Evolutionary conservation across 2,329 filamentous ascomycete genomes (phyloP).

Genomic region (Aureobasidium sp.): DNA sequence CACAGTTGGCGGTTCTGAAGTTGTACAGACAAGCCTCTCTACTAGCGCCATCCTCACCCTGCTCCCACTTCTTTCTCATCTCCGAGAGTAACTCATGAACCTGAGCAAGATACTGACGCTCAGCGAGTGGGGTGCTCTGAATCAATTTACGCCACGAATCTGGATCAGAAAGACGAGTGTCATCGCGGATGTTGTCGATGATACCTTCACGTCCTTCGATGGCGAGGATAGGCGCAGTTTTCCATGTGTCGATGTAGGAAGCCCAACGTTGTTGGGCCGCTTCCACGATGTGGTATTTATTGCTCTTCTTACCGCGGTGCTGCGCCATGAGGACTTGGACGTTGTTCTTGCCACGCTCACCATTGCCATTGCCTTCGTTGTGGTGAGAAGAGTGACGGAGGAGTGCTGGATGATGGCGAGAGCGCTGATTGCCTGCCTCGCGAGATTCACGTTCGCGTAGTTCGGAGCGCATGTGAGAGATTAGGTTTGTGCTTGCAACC

Average conservation of each 20-base stretch:
- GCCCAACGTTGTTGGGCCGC: slow-evolving; percentile 55
- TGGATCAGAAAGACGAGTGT: slow-evolving; percentile 67
- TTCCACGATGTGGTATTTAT: slow-evolving; percentile 78
- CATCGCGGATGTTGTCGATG: slow-evolving; percentile 63
- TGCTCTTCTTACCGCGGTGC: slow-evolving; percentile 85
- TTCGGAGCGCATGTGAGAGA: slow-evolving; percentile 74
- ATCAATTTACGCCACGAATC: slow-evolving; percentile 80
- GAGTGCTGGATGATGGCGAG: slow-evolving; percentile 26
- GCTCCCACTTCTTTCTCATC: slow-evolving; percentile 52
- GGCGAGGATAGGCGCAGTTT: slow-evolving; percentile 73
- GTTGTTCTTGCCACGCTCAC: slow-evolving; percentile 51
- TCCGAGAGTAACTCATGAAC: slow-evolving; percentile 67
- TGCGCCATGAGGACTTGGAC: slow-evolving; percentile 79
- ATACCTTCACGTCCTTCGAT: slow-evolving; percentile 83
- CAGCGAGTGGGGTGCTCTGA: slow-evolving; percentile 67
- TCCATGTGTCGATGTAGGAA: slow-evolving; percentile 61
- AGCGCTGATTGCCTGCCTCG: slow-evolving; percentile 39
- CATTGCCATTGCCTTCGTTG: slow-evolving; percentile 32
- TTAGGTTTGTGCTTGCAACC: slow-evolving; percentile 62
- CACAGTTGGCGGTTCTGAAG: slow-evolving; percentile 73
- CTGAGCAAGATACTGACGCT: slow-evolving; percentile 76
- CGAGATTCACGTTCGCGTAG: slow-evolving; percentile 69
- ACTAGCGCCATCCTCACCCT: slow-evolving; percentile 34
- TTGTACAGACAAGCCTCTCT: slow-evolving; percentile 86
- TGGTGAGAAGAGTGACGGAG: slow-evolving; percentile 34